A percentile compares a stretch with the other conserved stretches of the same genome.
Conservation (phyloP, 2,329 filamentous ascomycete genomes). For the Canariomyces notabilis region DNA sequence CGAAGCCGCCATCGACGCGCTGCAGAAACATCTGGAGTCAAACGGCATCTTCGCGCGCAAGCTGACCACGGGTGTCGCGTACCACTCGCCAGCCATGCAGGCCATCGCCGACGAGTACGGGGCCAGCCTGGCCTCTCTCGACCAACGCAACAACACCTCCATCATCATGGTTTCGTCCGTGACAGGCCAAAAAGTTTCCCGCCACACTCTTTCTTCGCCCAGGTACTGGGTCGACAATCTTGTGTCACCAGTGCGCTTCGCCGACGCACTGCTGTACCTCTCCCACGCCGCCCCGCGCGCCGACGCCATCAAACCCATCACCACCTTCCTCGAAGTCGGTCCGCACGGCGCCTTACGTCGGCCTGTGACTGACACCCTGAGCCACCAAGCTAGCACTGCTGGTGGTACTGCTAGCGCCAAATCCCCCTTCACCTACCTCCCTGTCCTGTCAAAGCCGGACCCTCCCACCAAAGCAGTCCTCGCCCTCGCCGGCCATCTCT, state of each 20-base stretch:
- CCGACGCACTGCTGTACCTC: conserved; percentile 22
- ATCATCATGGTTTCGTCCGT: conserved; percentile 13
- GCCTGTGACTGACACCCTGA: neutral
- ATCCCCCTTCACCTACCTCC: neutral
- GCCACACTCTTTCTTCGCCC: neutral
- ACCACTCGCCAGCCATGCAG: conserved; percentile 21
- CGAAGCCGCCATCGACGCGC: neutral
- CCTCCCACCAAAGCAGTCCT: too few species aligned
- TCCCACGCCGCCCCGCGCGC: neutral
- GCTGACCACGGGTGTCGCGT: neutral
- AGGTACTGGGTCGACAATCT: conserved; percentile 35
- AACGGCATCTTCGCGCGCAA: conserved; percentile 15
- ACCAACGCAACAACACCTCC: neutral
- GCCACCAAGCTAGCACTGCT: neutral
- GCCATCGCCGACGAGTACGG: conserved; percentile 6
- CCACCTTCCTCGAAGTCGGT: conserved; percentile 10
- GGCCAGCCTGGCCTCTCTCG: neutral
- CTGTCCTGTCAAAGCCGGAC: too few species aligned
- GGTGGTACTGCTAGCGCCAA: neutral
- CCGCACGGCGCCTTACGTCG: neutral
- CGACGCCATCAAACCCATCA: neutral
- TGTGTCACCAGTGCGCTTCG: conserved; percentile 31
- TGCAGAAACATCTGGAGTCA: neutral
- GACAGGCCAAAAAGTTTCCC: neutral
- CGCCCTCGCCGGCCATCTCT: too few species aligned